Conservation (phyloP, 805 yeast genomes). For the Metschnikowia amazonensis region DNA sequence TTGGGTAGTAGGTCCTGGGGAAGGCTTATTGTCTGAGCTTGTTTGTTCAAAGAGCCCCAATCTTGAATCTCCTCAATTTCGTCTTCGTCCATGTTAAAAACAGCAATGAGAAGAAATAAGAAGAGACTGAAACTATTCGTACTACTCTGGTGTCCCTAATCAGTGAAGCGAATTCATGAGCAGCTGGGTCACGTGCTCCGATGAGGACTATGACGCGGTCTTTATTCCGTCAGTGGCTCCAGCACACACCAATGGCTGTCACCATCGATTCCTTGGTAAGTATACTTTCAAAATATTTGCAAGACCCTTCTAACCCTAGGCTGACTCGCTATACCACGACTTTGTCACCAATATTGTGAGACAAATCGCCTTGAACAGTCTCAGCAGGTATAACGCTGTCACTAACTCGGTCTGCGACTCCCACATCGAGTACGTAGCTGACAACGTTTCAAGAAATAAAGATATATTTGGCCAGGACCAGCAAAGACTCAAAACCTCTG, state of each 20-base stretch:
- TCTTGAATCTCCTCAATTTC: conserved; percentile 46
- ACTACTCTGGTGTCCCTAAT: not conserved
- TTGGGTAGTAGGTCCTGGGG: not conserved
- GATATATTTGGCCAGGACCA: conserved; percentile 54
- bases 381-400: conserved; percentile 8
- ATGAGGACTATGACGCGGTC: not conserved
- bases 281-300: not conserved
- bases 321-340: conserved; percentile 36
- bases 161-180: not conserved
- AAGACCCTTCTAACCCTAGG: conserved; percentile 22
- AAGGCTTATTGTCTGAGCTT: not conserved
- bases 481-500: conserved; percentile 39
- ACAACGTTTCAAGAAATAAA: conserved; percentile 11
- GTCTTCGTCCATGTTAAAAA: conserved; percentile 11
- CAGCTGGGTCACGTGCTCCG: conserved; percentile 1
- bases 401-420: conserved; percentile 1
- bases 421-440: conserved; percentile 1
- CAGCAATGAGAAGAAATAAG: not conserved
- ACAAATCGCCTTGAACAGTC: conserved; percentile 20
- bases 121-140: not conserved
- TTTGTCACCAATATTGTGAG: conserved; percentile 31
- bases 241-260: conserved; percentile 7
- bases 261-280: conserved; percentile 18
- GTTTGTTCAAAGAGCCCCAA: conserved; percentile 40
- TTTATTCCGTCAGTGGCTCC: not conserved